Evolutionary conservation across 2,329 filamentous ascomycete genomes (phyloP).

Genomic region (Thielaviopsis ethacetica): DNA sequence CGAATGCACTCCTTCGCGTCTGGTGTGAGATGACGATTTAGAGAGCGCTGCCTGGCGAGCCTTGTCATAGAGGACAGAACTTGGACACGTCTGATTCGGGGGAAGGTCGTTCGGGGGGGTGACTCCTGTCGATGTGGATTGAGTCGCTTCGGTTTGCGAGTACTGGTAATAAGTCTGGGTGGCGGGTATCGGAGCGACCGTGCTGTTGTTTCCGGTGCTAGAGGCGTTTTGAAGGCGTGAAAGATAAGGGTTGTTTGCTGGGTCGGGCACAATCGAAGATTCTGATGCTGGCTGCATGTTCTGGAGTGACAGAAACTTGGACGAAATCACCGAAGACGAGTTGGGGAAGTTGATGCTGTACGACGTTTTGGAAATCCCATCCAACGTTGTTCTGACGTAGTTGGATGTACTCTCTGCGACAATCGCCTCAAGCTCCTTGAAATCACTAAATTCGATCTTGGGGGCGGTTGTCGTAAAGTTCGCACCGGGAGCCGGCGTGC

Average conservation of each 20-base stretch:
- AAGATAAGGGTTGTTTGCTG: constrained; percentile 2
- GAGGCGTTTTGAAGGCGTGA: constrained; percentile 19
- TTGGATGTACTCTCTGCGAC: constrained; percentile 29
- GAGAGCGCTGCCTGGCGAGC: constrained; percentile 42
- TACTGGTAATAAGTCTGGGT: constrained; percentile 10
- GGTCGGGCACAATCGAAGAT: constrained; percentile 3
- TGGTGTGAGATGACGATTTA: constrained; percentile 36
- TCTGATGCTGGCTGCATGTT: neutral
- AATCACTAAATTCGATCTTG: constrained; percentile 19
- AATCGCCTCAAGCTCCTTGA: constrained; percentile 27
- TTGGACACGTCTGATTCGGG: constrained; percentile 39
- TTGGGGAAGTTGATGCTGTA: constrained; percentile 20
- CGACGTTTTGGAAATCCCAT: constrained; percentile 26
- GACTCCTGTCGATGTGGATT: neutral
- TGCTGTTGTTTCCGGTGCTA: constrained; percentile 21
- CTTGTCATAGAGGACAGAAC: constrained; percentile 38
- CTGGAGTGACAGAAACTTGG: neutral
- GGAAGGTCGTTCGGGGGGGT: constrained; percentile 24
- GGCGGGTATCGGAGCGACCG: neutral
- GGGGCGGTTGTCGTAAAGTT: constrained; percentile 16
- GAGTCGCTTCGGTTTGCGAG: constrained; percentile 3
- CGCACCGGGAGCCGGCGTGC: constrained; percentile 14
- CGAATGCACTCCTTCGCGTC: constrained; percentile 40
- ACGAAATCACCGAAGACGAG: neutral
- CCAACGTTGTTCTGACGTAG: constrained; percentile 28